Conservation (phyloP, 495 filamentous ascomycete species). For the Xylaria palmicola region DNA sequence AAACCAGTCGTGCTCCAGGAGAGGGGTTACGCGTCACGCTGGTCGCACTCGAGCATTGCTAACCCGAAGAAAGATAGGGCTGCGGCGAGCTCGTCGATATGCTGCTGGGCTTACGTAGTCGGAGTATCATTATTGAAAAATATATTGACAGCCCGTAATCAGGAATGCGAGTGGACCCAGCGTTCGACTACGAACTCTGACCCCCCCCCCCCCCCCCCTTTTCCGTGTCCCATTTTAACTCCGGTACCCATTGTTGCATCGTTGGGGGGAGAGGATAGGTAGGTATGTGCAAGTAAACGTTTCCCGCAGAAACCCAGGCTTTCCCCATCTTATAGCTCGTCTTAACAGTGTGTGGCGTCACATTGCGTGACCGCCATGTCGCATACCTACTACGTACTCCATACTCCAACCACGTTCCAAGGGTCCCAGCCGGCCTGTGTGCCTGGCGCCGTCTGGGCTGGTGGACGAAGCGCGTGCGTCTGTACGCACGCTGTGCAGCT, state of each 20-base stretch:
- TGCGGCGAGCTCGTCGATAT: neutral
- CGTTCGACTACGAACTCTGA: slow-evolving; percentile 3
- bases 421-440: neutral
- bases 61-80: neutral
- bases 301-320: neutral
- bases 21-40: slow-evolving; percentile 4
- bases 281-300: too few relatives aligned
- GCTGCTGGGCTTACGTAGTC: neutral
- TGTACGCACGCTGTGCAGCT: neutral
- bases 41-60: neutral
- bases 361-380: neutral
- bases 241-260: neutral
- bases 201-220: slow-evolving; percentile 3
- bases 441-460: neutral
- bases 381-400: slow-evolving; percentile 8
- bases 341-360: neutral
- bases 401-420: slow-evolving; percentile 2
- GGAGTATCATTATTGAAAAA: slow-evolving; percentile 8
- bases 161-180: neutral
- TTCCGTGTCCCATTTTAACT: neutral
- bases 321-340: neutral
- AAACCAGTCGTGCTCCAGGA: neutral
- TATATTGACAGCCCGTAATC: neutral
- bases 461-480: neutral
- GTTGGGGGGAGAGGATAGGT: neutral